Base-by-base conservation (phyloP, 306 rosid genomes). In the Sicyos baderoa region DNA sequence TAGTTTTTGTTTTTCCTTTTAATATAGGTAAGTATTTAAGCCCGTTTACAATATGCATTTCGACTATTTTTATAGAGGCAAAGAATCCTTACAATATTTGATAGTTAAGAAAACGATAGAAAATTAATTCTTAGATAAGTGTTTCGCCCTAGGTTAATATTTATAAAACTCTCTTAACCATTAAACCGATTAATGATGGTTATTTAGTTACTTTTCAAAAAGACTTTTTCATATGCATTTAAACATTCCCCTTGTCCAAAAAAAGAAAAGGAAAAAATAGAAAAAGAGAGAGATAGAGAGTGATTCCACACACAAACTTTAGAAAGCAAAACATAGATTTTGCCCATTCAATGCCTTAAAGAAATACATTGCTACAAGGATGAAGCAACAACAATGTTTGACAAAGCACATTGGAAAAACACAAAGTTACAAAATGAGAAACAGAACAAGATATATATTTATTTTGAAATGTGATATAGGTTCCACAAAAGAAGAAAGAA, bases 401-500 rank as follows among this genome's bases (percentile, higher is more conserved):
- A 62, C 29, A 40, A 18, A n/a, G 51, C 50, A 61, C 6, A n/a
- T 6, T 65, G 70, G 22, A 12, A 64, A 44, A 12, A 65, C 70
- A 65, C 70, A 44, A 62, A 62, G 69, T 40, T 45, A 40, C 69
- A 40, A 21, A 65, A 65, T 48, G 42, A 42, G 66, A 21, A 64
- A 35, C 21, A 32, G 5, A 21, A 64, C 2, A 65, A 65, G 13
- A 19, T 59, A 59, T 5, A 8, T 3, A 8, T 63, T 64, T 64
- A 40, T 64, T 47, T 66, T 22, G 13, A 47, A 7, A 66, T 45
- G 71, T 23, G 56, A 66, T 66, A 45, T 66, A 47, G 71, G 21
- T 47, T 47, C 42, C 71, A 65, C 70, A 66, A 15, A 66, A 47
- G 40, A 66, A 22, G 70, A 44, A 64, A 64, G 53, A 64, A 42